These are phyloP conservation scores for Penicillium rolfsii DNA, from an alignment of 2,329 filamentous ascomycete species.

Conservation along the genomic window DNA sequence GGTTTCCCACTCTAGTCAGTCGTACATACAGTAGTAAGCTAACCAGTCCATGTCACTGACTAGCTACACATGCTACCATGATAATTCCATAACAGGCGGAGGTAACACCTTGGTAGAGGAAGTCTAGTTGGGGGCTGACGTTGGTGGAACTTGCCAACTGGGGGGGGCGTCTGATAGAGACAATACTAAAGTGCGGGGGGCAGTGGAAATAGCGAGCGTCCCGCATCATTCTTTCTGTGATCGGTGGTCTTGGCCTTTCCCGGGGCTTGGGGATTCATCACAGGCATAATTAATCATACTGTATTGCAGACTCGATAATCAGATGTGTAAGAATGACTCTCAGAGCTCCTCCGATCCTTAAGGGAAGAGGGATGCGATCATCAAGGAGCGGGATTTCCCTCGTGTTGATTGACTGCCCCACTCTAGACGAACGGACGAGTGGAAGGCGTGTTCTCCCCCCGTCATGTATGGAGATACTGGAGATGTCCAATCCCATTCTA, in stretches of 20 bases:
- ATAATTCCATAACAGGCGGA: neutral
- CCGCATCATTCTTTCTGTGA: neutral
- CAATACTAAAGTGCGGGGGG: neutral
- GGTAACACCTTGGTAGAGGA: neutral
- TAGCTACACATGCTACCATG: neutral
- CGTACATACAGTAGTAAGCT: neutral
- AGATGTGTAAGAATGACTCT: slow-evolving; percentile 1
- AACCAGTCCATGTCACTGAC: neutral
- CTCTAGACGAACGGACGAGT: neutral
- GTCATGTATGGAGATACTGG: neutral
- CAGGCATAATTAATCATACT: neutral
- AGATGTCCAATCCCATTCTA: no score
- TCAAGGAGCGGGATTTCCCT: neutral
- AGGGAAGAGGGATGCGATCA: neutral
- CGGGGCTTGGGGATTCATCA: neutral
- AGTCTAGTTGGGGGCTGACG: neutral
- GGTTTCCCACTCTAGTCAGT: neutral
- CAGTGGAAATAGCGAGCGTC: neutral
- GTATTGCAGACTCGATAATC: neutral
- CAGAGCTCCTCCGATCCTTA: neutral
- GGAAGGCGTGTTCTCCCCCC: neutral
- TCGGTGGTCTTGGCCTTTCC: no score
- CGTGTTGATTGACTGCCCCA: slow-evolving; percentile 5
- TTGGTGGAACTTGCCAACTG: neutral
- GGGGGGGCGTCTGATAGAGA: no score